These are phyloP conservation scores for Debaryomyces singareniensis DNA, from an alignment of 1,139 yeast species.

Conservation along the genomic window DNA sequence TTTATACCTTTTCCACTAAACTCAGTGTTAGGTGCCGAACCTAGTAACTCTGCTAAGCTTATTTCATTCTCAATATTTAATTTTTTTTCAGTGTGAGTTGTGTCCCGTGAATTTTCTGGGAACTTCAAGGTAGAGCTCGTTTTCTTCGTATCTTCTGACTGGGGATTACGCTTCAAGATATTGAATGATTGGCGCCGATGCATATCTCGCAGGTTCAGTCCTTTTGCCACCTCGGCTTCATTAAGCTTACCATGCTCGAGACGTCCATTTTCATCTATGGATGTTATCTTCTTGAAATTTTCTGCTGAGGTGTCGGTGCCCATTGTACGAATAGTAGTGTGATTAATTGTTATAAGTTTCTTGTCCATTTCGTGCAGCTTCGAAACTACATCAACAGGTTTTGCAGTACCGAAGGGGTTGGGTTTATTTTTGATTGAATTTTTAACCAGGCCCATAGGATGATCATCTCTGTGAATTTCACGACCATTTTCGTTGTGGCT, in stretches of 20 bases:
- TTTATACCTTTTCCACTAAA: background rate
- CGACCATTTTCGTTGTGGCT: slow-evolving; percentile 2
- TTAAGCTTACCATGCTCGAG: no score
- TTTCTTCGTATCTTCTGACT: no score
- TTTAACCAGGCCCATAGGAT: slow-evolving; percentile 1
- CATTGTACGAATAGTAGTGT: slow-evolving; percentile 51
- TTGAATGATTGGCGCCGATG: no score
- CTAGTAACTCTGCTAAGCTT: slow-evolving; percentile 1
- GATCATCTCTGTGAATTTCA: slow-evolving; percentile 1
- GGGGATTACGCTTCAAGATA: no score
- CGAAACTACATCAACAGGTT: slow-evolving; percentile 39
- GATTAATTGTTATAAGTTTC: slow-evolving; percentile 45
- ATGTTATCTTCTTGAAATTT: no score
- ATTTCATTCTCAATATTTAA: background rate
- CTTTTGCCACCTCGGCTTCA: no score
- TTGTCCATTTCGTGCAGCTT: slow-evolving; percentile 38
- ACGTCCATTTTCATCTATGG: no score
- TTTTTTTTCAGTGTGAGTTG: no score
- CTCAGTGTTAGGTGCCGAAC: background rate
- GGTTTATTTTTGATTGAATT: slow-evolving; percentile 19
- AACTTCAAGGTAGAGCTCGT: no score
- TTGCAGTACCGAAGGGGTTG: slow-evolving; percentile 43
- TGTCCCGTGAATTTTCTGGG: no score
- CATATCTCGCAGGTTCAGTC: no score
- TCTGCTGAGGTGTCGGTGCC: slow-evolving; percentile 15